phyloP scores from a whole-genome alignment of 202 grass and related monocot genomes.

The Musa balbisiana region DNA sequence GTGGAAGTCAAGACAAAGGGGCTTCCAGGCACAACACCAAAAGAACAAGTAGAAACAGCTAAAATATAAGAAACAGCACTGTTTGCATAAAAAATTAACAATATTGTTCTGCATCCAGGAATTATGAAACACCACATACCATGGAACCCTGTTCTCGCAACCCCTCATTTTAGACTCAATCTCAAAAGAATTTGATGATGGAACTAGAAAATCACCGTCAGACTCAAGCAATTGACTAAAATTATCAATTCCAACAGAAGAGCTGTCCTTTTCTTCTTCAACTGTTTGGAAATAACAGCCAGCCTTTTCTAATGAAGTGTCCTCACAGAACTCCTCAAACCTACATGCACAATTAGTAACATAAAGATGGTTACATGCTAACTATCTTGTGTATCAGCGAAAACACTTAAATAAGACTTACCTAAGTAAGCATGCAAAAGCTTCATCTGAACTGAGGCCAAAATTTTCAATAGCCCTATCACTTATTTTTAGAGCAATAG shows the following conservation, averaged over 20 bases:
- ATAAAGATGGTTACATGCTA: neutral
- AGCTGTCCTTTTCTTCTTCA: conserved; percentile 25
- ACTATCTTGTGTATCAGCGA: conserved; percentile 8
- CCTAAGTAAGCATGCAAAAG: conserved; percentile 68
- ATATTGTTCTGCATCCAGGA: no score
- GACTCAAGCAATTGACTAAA: conserved; percentile 19
- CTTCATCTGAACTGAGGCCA: conserved; percentile 53
- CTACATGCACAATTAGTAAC: conserved; percentile 18
- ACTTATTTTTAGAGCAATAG: conserved; percentile 61
- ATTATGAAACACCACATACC: conserved; percentile 26
- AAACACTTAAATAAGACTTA: conserved; percentile 28
- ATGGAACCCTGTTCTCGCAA: conserved; percentile 25
- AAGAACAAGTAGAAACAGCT: conserved; percentile 16
- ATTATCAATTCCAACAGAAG: conserved; percentile 28
- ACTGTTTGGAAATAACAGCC: conserved; percentile 51
- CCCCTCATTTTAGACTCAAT: conserved; percentile 19
- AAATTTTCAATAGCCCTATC: conserved; percentile 60
- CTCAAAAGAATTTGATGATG: conserved; percentile 30
- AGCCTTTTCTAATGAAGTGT: conserved; percentile 84
- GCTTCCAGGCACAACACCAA: conserved; percentile 29
- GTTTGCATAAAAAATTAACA: neutral
- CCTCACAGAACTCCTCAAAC: conserved; percentile 71
- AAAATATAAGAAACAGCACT: neutral
- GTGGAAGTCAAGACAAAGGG: conserved; percentile 60
- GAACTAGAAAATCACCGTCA: conserved; percentile 33